Conservation (phyloP, 371 early-diverging fungal genomes). For the Nematocida sp. region DNA sequence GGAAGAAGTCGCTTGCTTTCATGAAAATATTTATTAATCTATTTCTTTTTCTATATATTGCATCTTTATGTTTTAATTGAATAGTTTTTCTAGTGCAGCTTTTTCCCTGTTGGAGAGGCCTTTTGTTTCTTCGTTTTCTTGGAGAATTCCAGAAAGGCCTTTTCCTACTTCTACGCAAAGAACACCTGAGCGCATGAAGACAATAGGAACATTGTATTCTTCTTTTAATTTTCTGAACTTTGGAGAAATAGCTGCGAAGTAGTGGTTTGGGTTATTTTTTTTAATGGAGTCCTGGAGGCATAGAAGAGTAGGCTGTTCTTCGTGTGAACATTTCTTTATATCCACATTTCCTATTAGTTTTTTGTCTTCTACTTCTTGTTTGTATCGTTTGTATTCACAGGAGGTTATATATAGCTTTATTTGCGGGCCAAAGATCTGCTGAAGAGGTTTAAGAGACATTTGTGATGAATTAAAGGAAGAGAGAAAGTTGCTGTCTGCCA, state of each 20-base stretch:
- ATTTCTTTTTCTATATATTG: slow-evolving; percentile 12
- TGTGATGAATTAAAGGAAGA: slow-evolving; percentile 18
- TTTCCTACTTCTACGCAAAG: slow-evolving; percentile 43
- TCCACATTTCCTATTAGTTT: slow-evolving; percentile 26
- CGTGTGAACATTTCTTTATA: slow-evolving; percentile 42
- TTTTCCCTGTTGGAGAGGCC: slow-evolving; percentile 42
- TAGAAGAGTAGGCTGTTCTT: neutral
- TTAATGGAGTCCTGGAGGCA: slow-evolving; percentile 12
- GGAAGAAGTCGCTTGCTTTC: slow-evolving; percentile 39
- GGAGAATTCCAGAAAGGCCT: neutral
- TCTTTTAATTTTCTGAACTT: slow-evolving; percentile 17
- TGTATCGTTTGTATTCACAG: slow-evolving; percentile 45
- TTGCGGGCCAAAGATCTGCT: slow-evolving; percentile 31
- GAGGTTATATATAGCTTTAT: slow-evolving; percentile 24
- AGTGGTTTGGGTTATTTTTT: slow-evolving; percentile 33
- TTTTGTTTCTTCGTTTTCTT: slow-evolving; percentile 1
- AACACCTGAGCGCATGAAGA: slow-evolving; percentile 40
- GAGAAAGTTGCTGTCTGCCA: slow-evolving; percentile 47
- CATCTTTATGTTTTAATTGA: neutral
- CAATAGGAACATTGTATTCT: slow-evolving; percentile 30
- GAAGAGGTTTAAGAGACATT: slow-evolving; percentile 5
- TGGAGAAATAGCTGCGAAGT: slow-evolving; percentile 36
- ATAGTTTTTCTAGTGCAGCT: slow-evolving; percentile 20
- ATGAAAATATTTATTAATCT: slow-evolving; percentile 28
- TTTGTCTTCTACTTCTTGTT: neutral